phyloP scores from a whole-genome alignment of 305 asterid genomes.

The Fraxinus dipetala region DNA sequence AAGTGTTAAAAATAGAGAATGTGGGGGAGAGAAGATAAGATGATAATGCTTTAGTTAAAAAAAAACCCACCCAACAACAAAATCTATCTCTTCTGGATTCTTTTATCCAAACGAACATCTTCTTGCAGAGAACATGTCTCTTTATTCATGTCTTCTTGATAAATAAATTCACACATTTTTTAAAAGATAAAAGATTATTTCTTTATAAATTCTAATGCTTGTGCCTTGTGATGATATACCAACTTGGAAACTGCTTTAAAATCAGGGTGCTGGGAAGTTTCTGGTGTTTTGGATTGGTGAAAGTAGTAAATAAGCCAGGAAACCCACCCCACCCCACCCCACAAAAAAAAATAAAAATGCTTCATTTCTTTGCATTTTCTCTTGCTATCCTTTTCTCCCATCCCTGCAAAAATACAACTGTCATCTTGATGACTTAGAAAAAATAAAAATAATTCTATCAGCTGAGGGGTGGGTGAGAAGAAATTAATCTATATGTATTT shows the following conservation, averaged over 20 bases:
- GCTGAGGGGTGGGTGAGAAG: not conserved
- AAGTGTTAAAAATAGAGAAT: slow-evolving; percentile 21
- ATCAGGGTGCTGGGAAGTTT: slow-evolving; percentile 29
- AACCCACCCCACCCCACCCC: not conserved
- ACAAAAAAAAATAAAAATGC: not conserved
- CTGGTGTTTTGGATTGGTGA: not conserved
- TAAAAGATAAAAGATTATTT: not conserved
- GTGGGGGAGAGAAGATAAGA: slow-evolving; percentile 75
- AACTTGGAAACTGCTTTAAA: slow-evolving; percentile 27
- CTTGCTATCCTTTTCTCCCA: slow-evolving; percentile 23
- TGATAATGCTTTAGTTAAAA: slow-evolving; percentile 48
- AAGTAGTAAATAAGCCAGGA: not conserved
- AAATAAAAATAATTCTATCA: not conserved
- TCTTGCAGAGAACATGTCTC: slow-evolving; percentile 88
- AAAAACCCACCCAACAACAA: slow-evolving; percentile 54
- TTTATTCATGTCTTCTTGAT: slow-evolving; percentile 57
- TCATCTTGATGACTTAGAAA: not conserved
- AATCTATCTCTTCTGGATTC: slow-evolving; percentile 60
- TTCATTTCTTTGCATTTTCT: not conserved
- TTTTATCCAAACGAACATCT: slow-evolving; percentile 82
- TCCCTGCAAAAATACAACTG: slow-evolving; percentile 30
- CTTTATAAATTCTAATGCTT: not conserved
- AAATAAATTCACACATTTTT: slow-evolving; percentile 20
- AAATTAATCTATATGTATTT: not conserved
- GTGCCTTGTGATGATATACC: slow-evolving; percentile 15